Percentiles rank a stretch among this genome's conserved stretches.
phyloP scores from a whole-genome alignment of 2,329 filamentous ascomycete species.

The Diatrype stigma region DNA sequence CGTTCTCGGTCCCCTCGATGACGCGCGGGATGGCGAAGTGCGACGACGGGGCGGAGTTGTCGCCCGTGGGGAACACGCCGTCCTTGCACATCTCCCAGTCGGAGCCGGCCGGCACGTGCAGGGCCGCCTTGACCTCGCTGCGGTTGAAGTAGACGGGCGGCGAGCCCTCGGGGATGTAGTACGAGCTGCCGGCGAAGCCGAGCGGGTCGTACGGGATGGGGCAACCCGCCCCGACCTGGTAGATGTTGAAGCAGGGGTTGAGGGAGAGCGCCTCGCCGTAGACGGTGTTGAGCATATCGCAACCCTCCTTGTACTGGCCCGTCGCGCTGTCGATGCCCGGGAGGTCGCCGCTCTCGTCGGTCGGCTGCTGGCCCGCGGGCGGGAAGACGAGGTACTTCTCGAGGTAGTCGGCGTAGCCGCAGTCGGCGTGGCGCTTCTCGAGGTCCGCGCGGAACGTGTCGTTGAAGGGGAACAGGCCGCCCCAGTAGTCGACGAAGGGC shows the following conservation, averaged over 20 bases:
- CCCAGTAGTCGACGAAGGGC: constrained; percentile 58
- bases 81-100: constrained; percentile 55
- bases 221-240: constrained; percentile 69
- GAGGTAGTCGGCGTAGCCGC: constrained; percentile 60
- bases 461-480: constrained; percentile 60
- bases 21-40: constrained; percentile 59
- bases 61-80: constrained; percentile 33
- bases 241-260: constrained; percentile 79
- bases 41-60: constrained; percentile 47
- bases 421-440: constrained; percentile 47
- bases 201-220: constrained; percentile 64
- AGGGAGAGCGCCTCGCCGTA: constrained; percentile 33
- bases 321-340: no score
- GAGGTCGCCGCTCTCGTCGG: constrained; percentile 18
- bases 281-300: constrained; percentile 50
- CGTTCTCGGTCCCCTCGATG: constrained; percentile 66
- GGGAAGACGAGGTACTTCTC: constrained; percentile 65
- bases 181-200: constrained; percentile 6
- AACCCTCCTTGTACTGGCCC: constrained; percentile 16
- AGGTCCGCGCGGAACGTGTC: constrained; percentile 51
- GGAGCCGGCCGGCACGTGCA: constrained; percentile 22
- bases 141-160: constrained; percentile 46
- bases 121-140: constrained; percentile 23
- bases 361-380: constrained; percentile 56
- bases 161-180: constrained; percentile 14